phyloP scores from a whole-genome alignment of 768 basidiomycete genomes.

The Macrolepiota fuliginosa region DNA sequence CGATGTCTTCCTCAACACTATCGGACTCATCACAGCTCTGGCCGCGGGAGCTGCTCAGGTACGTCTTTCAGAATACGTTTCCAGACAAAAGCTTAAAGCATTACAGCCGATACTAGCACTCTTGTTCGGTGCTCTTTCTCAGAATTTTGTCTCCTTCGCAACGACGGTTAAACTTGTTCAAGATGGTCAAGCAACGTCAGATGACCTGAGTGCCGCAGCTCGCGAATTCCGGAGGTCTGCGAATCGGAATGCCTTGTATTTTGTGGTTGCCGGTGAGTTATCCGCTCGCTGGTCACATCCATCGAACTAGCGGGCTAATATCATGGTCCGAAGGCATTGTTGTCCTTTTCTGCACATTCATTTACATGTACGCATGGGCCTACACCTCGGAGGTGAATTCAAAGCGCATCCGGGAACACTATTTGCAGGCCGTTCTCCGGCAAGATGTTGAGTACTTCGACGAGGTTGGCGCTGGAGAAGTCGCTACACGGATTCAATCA shows the following conservation, averaged over 20 bases:
- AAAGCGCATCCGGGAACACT: constrained; percentile 75
- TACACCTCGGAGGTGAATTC: constrained; percentile 65
- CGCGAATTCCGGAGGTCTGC: constrained; percentile 46
- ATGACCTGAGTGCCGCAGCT: constrained; percentile 20
- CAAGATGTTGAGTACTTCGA: constrained; percentile 86
- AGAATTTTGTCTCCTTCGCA: constrained; percentile 58
- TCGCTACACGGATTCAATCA: constrained; percentile 80
- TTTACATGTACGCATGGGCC: constrained; percentile 58
- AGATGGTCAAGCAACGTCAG: constrained; percentile 23
- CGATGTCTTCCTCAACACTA: constrained; percentile 56
- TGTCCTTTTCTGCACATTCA: constrained; percentile 62
- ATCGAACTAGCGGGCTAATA: neutral
- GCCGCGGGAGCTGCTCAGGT: constrained; percentile 75
- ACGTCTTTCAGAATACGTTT: constrained; percentile 9
- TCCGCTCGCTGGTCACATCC: constrained; percentile 35
- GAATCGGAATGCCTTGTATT: constrained; percentile 50
- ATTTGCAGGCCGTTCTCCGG: constrained; percentile 67
- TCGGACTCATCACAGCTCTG: constrained; percentile 64
- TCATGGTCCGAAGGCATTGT: constrained; percentile 29
- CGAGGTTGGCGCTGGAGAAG: constrained; percentile 79
- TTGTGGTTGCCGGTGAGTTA: constrained; percentile 63
- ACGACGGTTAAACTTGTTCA: constrained; percentile 18
- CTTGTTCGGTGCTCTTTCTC: constrained; percentile 72
- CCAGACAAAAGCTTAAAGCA: neutral
- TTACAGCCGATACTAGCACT: constrained; percentile 63